Base-by-base conservation (phyloP, 139 green algal species). In the Micractinium conductrix region DNA sequence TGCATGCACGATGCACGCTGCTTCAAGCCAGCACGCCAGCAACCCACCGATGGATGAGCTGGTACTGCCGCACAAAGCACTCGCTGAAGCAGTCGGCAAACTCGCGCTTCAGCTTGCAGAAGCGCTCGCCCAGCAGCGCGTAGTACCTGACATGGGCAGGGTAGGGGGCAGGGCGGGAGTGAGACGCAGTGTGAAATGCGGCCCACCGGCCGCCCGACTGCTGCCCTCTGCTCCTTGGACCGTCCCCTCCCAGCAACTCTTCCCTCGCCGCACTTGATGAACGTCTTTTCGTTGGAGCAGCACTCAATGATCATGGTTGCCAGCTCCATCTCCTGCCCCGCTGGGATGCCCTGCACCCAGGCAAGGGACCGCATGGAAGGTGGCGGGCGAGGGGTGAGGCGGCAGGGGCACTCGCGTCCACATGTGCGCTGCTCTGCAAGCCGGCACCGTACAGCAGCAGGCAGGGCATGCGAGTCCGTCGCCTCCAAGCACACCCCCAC, bases 301-400 rank as follows among this genome's bases (percentile, higher is more conserved):
- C 97, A 99, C 90, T 99, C 97, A 40, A 99, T 95, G 78, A 99
- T 92, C 97, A 99, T 99, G 40, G 94, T 96, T 35, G 92, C 93
- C 44, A 99, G 81, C 90, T 99, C 97, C 74, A 91, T 91, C 89
- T 98, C 94, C 80, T 95, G 91, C 0, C 91, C 93, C 0, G 75
- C 80, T 3, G 87, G 84, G 65, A 91, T 88, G 73, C 82, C 82
- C 81, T 86, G 81, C 81, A 80, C 16, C 17, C 5, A 0, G 24
- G 37, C 4, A 69, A 33, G 14, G 37, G 14, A 70, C 62, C 14
- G 26, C 62, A n/a, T n/a, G n/a, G n/a, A n/a, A 70, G 26, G 26
- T 5, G 21, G n/a, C 33, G 14, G 44, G 9, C 67, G 30, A 24
- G 30, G 21, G 33, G n/a, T 58, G 48, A 58, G 48, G 12, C 10